These are phyloP conservation scores for Yamadazyma phyllophila DNA, from an alignment of 805 yeast genomes.

Conservation along the genomic window DNA sequence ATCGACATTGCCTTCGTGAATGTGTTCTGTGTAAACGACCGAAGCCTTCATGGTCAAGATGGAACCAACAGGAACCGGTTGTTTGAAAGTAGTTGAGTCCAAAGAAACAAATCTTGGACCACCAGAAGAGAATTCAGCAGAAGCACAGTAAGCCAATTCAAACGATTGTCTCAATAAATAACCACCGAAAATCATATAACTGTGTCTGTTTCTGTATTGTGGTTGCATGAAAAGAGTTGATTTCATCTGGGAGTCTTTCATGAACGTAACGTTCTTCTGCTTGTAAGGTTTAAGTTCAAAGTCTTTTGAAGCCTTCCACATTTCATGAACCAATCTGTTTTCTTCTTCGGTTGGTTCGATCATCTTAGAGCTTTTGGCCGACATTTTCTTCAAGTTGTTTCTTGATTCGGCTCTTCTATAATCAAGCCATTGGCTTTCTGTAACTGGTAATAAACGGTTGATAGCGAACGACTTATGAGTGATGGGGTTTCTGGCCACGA, in stretches of 20 bases:
- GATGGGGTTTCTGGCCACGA: constrained; percentile 91
- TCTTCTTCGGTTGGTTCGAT: constrained; percentile 69
- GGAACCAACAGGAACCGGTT: constrained; percentile 95
- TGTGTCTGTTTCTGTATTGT: constrained; percentile 91
- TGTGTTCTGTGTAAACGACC: constrained; percentile 83
- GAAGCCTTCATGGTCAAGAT: constrained; percentile 80
- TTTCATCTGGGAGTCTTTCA: constrained; percentile 68
- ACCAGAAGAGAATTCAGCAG: constrained; percentile 83
- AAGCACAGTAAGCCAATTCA: constrained; percentile 89
- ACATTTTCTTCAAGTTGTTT: constrained; percentile 79
- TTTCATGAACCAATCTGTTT: constrained; percentile 67
- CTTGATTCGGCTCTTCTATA: constrained; percentile 87
- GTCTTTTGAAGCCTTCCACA: constrained; percentile 54
- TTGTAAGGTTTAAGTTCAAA: constrained; percentile 21
- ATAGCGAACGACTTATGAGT: constrained; percentile 90
- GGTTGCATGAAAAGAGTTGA: constrained; percentile 94
- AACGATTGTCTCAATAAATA: constrained; percentile 88
- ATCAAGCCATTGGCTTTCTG: constrained; percentile 76
- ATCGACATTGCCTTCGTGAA: constrained; percentile 26
- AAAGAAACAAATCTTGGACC: constrained; percentile 86
- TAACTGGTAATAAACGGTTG: constrained; percentile 72
- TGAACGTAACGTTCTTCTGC: constrained; percentile 43
- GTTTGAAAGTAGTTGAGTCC: constrained; percentile 87
- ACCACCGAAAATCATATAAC: constrained; percentile 95
- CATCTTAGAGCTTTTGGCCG: constrained; percentile 63